Conservation (phyloP, 257 asterid species). For the Plantago elongata region DNA sequence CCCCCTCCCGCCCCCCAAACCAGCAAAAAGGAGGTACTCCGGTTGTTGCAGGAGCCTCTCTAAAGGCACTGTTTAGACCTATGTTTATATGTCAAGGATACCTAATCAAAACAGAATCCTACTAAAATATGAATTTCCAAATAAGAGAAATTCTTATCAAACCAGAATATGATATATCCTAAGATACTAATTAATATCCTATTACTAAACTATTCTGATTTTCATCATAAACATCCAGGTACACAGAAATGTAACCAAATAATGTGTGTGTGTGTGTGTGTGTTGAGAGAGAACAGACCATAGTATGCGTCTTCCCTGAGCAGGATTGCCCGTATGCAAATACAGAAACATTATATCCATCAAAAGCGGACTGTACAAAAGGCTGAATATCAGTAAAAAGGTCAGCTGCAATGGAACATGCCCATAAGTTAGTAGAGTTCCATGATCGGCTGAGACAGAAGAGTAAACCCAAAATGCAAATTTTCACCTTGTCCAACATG, state of each 20-base stretch:
- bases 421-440: slow-evolving; percentile 28
- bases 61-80: too few species aligned
- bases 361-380: slow-evolving; percentile 98
- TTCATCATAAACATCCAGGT: background rate
- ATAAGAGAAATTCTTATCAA: too few species aligned
- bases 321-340: slow-evolving; percentile 84
- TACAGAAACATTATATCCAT: slow-evolving; percentile 82
- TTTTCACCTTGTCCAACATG: slow-evolving; percentile 89
- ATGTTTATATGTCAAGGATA: too few species aligned
- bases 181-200: background rate
- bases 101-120: too few species aligned
- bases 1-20: too few species aligned
- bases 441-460: slow-evolving; percentile 23
- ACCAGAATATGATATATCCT: too few species aligned
- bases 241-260: slow-evolving; percentile 2
- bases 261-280: too few species aligned
- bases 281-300: slow-evolving; percentile 62
- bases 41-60: too few species aligned
- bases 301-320: slow-evolving; percentile 90
- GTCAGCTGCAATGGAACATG: slow-evolving; percentile 61
- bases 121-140: too few species aligned
- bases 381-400: slow-evolving; percentile 92
- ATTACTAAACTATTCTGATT: background rate
- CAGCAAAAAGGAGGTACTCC: too few species aligned
- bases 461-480: slow-evolving; percentile 11